Conservation (phyloP, 1,284 basidiomycete species). For the Ustilago esculenta region DNA sequence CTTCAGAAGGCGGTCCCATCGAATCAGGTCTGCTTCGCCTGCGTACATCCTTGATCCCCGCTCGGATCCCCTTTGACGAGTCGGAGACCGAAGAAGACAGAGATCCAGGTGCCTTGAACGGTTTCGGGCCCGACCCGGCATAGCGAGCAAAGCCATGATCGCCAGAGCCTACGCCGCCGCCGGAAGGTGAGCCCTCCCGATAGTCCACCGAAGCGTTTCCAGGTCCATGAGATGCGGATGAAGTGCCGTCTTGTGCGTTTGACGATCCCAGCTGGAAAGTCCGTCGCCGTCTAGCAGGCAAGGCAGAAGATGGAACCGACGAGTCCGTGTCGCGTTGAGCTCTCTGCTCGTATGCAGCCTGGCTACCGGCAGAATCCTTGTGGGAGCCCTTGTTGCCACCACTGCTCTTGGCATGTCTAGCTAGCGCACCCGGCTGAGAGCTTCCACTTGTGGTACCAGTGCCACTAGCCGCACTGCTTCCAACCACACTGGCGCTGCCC, state of each 20-base stretch:
- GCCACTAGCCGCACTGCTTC: slow-evolving; percentile 44
- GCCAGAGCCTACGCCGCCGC: neutral
- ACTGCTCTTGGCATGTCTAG: slow-evolving; percentile 5
- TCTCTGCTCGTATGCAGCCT: slow-evolving; percentile 1
- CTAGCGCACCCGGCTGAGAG: slow-evolving; percentile 22
- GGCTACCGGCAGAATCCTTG: neutral
- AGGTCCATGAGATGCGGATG: neutral
- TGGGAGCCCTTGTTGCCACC: neutral
- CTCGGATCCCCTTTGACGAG: slow-evolving; percentile 27
- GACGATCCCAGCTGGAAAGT: slow-evolving; percentile 41
- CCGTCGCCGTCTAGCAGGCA: slow-evolving; percentile 37
- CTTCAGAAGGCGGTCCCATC: slow-evolving; percentile 50
- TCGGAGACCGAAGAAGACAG: slow-evolving; percentile 16
- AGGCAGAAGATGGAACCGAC: neutral
- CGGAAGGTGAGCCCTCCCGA: neutral
- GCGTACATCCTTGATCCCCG: slow-evolving; percentile 25
- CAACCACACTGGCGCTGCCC: slow-evolving; percentile 30
- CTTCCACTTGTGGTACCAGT: slow-evolving; percentile 41
- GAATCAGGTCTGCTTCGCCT: slow-evolving; percentile 36
- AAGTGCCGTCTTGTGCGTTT: slow-evolving; percentile 8
- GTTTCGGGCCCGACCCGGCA: slow-evolving; percentile 25
- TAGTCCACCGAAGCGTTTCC: neutral
- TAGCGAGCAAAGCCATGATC: slow-evolving; percentile 23
- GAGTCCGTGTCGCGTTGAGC: slow-evolving; percentile 4
- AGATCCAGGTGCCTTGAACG: slow-evolving; percentile 18